Base-by-base conservation (phyloP, 78 protist species). In the Dictyostelium firmibasis region DNA sequence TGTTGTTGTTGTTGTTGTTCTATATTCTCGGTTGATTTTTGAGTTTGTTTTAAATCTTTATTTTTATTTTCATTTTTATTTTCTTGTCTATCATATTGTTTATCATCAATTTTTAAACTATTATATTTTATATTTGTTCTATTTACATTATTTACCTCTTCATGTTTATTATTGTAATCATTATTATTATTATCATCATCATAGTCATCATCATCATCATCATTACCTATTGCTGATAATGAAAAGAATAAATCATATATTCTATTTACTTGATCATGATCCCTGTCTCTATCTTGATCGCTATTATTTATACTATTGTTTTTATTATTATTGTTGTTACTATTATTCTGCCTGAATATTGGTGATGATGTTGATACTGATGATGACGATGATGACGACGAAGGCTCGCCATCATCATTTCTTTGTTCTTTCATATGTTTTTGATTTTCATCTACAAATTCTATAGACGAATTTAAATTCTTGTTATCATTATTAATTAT, bases 191-290 rank as follows among this genome's bases (percentile, higher is more conserved):
- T 23, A 57, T 20, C 67, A 29, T 67, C 18, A 10, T 67, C 33
- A 10, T 64, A 2, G 8, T 64, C 16, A 3, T 25, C 33, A 64
- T 64, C 13, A 10, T 64, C n/a, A 14, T 50, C n/a, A 16, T 57
- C 67, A 57, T 57, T 57, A 57, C 67, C 67, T 29, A 23, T 75
- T 11, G 75, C 75, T 67, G 75, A 67, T 27, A 67, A 29, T 67
- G 75, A 67, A 67, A 67, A 67, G 81, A 75, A 36, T 36, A 75
- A 29, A 75, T 36, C 47, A 75, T 75, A 29, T 33, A 75, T 75
- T 75, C 57, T 29, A 75, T 36, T 35, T 13, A 20, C 47, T 31
- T 29, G 41, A 36, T 31, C 36, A 4, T 75, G 41, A 35, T 36
- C 29, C 2, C 7, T 33, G 6, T 27, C 41, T 18, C 50, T 75